These are phyloP conservation scores for Hymenoscyphus albidus DNA, from an alignment of 2,329 filamentous ascomycete genomes.

Conservation along the genomic window DNA sequence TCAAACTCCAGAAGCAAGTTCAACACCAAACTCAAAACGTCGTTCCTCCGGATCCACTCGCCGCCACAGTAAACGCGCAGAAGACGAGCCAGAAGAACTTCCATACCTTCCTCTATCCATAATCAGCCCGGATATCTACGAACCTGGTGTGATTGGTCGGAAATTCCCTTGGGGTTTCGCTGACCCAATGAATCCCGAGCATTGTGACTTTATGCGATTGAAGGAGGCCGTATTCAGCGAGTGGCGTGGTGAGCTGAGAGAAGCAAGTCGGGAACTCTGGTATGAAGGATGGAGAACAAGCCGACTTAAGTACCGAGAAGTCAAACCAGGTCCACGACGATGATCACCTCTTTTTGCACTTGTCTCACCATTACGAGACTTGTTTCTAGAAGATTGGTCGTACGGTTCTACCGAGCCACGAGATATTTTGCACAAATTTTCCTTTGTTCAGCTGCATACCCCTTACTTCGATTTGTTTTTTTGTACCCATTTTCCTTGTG, in stretches of 20 bases:
- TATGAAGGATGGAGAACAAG: constrained; percentile 92
- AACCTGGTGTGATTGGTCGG: constrained; percentile 73
- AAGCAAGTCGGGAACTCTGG: constrained; percentile 87
- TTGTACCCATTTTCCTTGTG: constrained; percentile 4
- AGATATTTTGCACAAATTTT: constrained; percentile 9
- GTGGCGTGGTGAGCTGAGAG: constrained; percentile 86
- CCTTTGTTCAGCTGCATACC: constrained; percentile 14
- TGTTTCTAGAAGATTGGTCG: neutral
- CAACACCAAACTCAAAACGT: constrained; percentile 35
- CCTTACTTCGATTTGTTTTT: constrained; percentile 9
- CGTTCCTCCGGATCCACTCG: constrained; percentile 34
- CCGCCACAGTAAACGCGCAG: constrained; percentile 25
- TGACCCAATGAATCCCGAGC: constrained; percentile 82
- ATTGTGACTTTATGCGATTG: constrained; percentile 89
- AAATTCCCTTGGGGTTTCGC: constrained; percentile 97
- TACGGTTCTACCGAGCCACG: constrained; percentile 4
- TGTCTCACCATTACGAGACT: constrained; percentile 4
- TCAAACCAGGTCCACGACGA: constrained; percentile 24
- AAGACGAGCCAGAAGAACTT: constrained; percentile 47
- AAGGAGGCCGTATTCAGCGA: constrained; percentile 91
- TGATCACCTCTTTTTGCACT: constrained; percentile 19
- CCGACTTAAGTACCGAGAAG: constrained; percentile 43
- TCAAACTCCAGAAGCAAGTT: constrained; percentile 27
- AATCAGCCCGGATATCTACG: constrained; percentile 89
- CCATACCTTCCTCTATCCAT: constrained; percentile 86